Conservation (phyloP, 1,284 basidiomycete genomes). For the Tausonia pullulans region DNA sequence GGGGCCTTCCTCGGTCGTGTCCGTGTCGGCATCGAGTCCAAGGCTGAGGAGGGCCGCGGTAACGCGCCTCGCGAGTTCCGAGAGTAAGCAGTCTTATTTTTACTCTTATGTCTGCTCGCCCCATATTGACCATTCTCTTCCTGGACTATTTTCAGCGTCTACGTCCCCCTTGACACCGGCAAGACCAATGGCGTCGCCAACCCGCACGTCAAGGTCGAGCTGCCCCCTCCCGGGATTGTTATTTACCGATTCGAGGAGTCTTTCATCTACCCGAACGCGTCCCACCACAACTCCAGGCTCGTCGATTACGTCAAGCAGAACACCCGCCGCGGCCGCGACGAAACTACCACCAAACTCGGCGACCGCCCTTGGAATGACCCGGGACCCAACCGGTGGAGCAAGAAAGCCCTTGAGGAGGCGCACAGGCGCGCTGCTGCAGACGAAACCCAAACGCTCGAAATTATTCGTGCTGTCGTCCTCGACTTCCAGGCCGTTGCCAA, state of each 20-base stretch:
- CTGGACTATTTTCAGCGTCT: conserved; percentile 39
- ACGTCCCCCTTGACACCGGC: conserved; percentile 57
- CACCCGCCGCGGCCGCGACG: conserved; percentile 65
- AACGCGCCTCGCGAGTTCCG: conserved; percentile 37
- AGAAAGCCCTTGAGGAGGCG: conserved; percentile 36
- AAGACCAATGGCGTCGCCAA: conserved; percentile 43
- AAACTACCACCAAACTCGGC: conserved; percentile 46
- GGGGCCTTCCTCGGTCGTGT: conserved; percentile 83
- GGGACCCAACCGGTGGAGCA: conserved; percentile 46
- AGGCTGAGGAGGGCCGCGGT: conserved; percentile 32
- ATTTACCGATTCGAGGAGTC: conserved; percentile 92
- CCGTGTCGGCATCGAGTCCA: conserved; percentile 40
- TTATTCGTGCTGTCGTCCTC: conserved; percentile 73
- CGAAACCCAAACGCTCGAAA: conserved; percentile 50
- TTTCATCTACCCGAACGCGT: conserved; percentile 86
- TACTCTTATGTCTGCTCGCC: too few relatives aligned
- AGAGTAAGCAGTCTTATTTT: not conserved
- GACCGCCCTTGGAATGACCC: conserved; percentile 96
- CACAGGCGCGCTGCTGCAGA: conserved; percentile 17
- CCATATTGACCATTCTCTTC: too few relatives aligned
- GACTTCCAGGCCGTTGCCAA: conserved; percentile 72
- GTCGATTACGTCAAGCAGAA: conserved; percentile 69
- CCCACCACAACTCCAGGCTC: conserved; percentile 60
- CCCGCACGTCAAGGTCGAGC: conserved; percentile 56
- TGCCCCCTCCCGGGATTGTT: conserved; percentile 75